These are phyloP conservation scores for Tephrocybe sp. DNA, from an alignment of 768 basidiomycete genomes.

Conservation along the genomic window DNA sequence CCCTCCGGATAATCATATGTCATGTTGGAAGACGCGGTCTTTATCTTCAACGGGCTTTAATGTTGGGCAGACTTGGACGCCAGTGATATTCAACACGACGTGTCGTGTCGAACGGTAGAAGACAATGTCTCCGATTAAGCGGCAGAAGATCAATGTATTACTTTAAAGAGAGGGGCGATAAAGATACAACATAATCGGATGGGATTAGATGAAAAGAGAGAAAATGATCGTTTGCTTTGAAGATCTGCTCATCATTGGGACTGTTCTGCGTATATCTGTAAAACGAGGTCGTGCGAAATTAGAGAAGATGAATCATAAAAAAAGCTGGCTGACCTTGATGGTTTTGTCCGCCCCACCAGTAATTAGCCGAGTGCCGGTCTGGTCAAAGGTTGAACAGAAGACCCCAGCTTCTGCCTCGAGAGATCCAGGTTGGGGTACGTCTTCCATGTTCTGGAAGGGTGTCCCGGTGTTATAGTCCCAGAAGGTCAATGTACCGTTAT, in stretches of 20 bases:
- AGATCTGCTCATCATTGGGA: constrained; percentile 37
- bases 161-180: too few species aligned
- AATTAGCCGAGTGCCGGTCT: constrained; percentile 90
- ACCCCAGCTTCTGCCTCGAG: constrained; percentile 96
- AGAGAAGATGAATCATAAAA: constrained; percentile 5
- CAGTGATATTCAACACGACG: too few species aligned
- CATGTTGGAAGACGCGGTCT: too few species aligned
- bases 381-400: constrained; percentile 96
- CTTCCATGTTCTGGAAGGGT: constrained; percentile 92
- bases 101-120: too few species aligned
- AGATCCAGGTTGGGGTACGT: constrained; percentile 96
- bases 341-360: constrained; percentile 99
- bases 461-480: constrained; percentile 97
- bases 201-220: constrained; percentile 9
- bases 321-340: constrained; percentile 70
- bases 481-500: constrained; percentile 87
- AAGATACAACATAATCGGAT: constrained; percentile 1
- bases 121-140: too few species aligned
- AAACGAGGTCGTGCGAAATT: background rate
- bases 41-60: too few species aligned
- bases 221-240: background rate
- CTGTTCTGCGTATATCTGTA: constrained; percentile 70
- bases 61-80: too few species aligned
- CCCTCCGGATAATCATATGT: too few species aligned
- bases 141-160: too few species aligned